Evolutionary conservation across 2,329 filamentous ascomycete genomes (phyloP), one percentile per base, ranked within the genome.

Genomic region (Trichothecium sympodiale): DNA sequence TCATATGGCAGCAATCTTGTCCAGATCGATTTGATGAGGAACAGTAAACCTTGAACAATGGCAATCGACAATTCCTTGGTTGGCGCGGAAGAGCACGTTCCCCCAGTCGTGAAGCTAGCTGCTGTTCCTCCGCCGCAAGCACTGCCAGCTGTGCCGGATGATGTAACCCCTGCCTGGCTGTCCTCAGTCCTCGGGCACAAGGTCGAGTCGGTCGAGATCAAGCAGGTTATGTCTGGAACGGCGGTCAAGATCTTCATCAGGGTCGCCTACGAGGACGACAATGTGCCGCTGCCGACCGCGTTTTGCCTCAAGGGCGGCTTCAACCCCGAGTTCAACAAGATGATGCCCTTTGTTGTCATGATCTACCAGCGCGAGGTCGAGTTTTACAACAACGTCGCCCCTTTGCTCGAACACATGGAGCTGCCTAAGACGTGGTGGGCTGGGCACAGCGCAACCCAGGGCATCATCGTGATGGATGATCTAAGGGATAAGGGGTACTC

Each of bases 291-390:
- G 25, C 34, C 14, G 30, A n/a, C 18, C 8, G n/a, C 16, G 2
- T 36, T 62, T 31, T 61, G 56, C 31, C 38, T 61, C 38, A 61
- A 61, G 43, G 59, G 56, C 14, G 51, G 54, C 14, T 61, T 61
- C 39, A 52, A 59, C 33, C 54, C 53, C 6, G 43, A 55, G 2
- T 61, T 62, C 44, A 61, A 58, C 42, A 37, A 43, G 2, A 52
- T 20, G 31, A 33, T 33, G 31, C 31, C 31, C 4, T 33, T 33
- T 9, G 31, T 52, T 37, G 42, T 61, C 7, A 56, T 55, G 1
- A 33, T 33, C 17, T 33, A 33, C n/a, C 15, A 33, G 17, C 31
- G 31, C 6, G 31, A 33, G 31, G 31, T 33, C n/a, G 31, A 33
- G 5, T 33, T 33, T 17, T 33, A 33, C 31, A 33, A 17, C 15